Conservation (phyloP, 805 yeast genomes). For the Candida jianshihensis region DNA sequence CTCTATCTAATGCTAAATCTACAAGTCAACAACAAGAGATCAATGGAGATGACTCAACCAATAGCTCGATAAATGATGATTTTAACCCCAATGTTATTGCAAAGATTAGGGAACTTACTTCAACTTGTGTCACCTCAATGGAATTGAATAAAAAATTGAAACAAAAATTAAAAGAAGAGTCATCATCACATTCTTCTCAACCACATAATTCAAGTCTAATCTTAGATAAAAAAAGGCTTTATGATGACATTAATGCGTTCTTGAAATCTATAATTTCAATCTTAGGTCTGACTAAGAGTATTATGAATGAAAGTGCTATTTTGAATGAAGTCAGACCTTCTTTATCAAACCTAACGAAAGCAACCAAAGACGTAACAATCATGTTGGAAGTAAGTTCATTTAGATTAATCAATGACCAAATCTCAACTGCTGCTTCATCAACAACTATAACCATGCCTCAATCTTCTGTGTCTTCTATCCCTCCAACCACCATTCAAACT, state of each 20-base stretch:
- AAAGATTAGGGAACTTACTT: slow-evolving; percentile 70
- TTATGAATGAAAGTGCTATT: slow-evolving; percentile 75
- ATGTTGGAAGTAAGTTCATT: slow-evolving; percentile 63
- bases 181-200: slow-evolving; percentile 25
- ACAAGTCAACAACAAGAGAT: slow-evolving; percentile 21
- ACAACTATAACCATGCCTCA: slow-evolving; percentile 12
- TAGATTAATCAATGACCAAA: slow-evolving; percentile 24
- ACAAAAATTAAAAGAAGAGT: slow-evolving; percentile 38
- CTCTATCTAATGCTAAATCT: slow-evolving; percentile 43
- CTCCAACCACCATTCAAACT: slow-evolving; percentile 9
- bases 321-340: slow-evolving; percentile 75
- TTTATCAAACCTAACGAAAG: slow-evolving; percentile 74
- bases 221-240: slow-evolving; percentile 55
- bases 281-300: slow-evolving; percentile 72
- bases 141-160: slow-evolving; percentile 70
- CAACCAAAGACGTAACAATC: slow-evolving; percentile 89
- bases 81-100: slow-evolving; percentile 33
- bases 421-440: slow-evolving; percentile 3
- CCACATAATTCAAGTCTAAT: slow-evolving; percentile 9
- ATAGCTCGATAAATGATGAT: background rate
- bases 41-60: background rate
- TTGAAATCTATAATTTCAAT: slow-evolving; percentile 79
- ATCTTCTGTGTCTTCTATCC: slow-evolving; percentile 8
- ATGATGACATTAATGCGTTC: slow-evolving; percentile 81
- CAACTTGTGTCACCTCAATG: slow-evolving; percentile 71